A percentile compares a stretch with the other conserved stretches of the same genome.
These are phyloP conservation scores for Coniosporium tulheliwenetii DNA, from an alignment of 2,329 filamentous ascomycete genomes.

Conservation along the genomic window DNA sequence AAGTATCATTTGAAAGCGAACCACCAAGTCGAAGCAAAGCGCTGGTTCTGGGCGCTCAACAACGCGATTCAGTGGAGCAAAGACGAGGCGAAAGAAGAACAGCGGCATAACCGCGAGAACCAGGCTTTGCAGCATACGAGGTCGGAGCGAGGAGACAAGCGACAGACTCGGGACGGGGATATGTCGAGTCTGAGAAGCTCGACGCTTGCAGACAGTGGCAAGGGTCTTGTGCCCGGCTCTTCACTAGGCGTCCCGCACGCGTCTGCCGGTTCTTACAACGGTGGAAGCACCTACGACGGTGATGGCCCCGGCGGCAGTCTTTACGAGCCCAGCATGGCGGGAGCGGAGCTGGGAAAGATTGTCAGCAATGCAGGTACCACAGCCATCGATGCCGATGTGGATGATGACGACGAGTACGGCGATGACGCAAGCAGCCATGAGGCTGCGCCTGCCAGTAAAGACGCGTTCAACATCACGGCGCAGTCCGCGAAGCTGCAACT, in stretches of 20 bases:
- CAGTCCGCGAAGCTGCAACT: constrained; percentile 89
- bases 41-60: constrained; percentile 98
- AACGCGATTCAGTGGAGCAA: constrained; percentile 98
- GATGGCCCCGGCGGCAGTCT: constrained; percentile 38
- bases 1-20: constrained; percentile 98
- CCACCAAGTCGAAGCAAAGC: constrained; percentile 92
- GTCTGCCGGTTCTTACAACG: constrained; percentile 18
- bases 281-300: constrained; percentile 33
- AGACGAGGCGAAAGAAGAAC: constrained; percentile 84
- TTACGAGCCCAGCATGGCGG: constrained; percentile 41
- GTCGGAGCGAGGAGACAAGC: constrained; percentile 49
- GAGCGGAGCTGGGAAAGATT: constrained; percentile 34
- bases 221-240: constrained; percentile 21
- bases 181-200: constrained; percentile 20
- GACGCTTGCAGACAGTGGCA: constrained; percentile 7
- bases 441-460: constrained; percentile 58
- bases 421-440: constrained; percentile 72
- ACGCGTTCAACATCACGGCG: constrained; percentile 92
- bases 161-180: constrained; percentile 22
- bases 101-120: constrained; percentile 55
- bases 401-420: constrained; percentile 56
- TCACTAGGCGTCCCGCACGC: constrained; percentile 33
- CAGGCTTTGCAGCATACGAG: constrained; percentile 68
- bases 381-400: constrained; percentile 41
- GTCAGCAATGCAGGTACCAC: constrained; percentile 32